phyloP scores from a whole-genome alignment of 2,329 filamentous ascomycete species.

The Cercospora berteroae region DNA sequence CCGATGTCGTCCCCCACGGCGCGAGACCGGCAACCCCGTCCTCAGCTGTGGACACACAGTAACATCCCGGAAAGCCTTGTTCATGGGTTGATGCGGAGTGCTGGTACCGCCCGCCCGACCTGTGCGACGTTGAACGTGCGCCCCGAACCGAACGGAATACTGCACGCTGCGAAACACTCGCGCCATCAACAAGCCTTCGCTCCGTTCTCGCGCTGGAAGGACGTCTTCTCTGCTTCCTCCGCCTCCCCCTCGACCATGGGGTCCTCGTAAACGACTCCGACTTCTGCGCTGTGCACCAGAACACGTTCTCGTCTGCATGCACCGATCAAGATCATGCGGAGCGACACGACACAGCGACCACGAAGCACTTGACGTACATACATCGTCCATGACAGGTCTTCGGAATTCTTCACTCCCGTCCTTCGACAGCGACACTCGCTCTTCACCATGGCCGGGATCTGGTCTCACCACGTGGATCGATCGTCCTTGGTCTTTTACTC shows the following conservation, averaged over 20 bases:
- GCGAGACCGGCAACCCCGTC: slow-evolving; percentile 13
- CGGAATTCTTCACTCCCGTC: background rate
- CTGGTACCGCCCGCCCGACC: slow-evolving; percentile 15
- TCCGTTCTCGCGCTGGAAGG: slow-evolving; percentile 23
- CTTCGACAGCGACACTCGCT: slow-evolving; percentile 10
- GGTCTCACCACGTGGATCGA: slow-evolving; percentile 18
- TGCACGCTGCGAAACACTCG: slow-evolving; percentile 21
- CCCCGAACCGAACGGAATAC: slow-evolving; percentile 21
- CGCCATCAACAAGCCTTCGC: slow-evolving; percentile 18
- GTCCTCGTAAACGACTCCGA: slow-evolving; percentile 14
- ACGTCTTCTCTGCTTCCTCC: slow-evolving; percentile 11
- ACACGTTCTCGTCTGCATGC: slow-evolving; percentile 22
- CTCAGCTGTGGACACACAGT: slow-evolving; percentile 1
- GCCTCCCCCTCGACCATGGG: slow-evolving; percentile 16
- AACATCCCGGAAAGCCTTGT: slow-evolving; percentile 13
- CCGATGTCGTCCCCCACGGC: slow-evolving; percentile 7
- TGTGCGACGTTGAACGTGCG: slow-evolving; percentile 25
- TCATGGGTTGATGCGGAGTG: slow-evolving; percentile 2
- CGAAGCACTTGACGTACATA: slow-evolving; percentile 7
- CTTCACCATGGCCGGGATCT: slow-evolving; percentile 20
- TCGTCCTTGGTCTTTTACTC: slow-evolving; percentile 21
- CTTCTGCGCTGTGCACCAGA: slow-evolving; percentile 19
- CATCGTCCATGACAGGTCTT: background rate
- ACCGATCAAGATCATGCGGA: slow-evolving; percentile 20
- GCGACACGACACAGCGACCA: slow-evolving; percentile 2